phyloP scores from a whole-genome alignment of 1,284 basidiomycete genomes.

The Porodaedalea pini region DNA sequence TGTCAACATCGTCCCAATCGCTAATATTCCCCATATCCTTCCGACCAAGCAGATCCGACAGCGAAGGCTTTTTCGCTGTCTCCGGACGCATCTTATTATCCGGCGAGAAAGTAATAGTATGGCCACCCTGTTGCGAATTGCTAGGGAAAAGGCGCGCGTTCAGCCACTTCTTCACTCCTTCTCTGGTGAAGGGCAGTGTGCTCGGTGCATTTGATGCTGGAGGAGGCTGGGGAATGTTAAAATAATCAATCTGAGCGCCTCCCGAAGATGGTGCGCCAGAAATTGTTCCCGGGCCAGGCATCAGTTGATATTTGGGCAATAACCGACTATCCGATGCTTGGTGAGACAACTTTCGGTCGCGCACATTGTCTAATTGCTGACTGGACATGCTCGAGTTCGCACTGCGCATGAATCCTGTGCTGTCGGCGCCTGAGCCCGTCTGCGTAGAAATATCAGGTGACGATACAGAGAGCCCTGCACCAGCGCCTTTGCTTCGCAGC shows the following conservation, averaged over 20 bases:
- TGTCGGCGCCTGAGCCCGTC: background rate
- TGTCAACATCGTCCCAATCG: slow-evolving; percentile 62
- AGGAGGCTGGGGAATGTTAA: slow-evolving; percentile 35
- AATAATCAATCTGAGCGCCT: slow-evolving; percentile 48
- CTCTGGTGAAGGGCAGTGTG: slow-evolving; percentile 63
- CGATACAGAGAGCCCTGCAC: slow-evolving; percentile 51
- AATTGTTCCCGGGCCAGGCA: slow-evolving; percentile 36
- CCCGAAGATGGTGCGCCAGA: slow-evolving; percentile 41
- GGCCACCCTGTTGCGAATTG: slow-evolving; percentile 13
- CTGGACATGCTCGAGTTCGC: slow-evolving; percentile 53
- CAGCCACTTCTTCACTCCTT: slow-evolving; percentile 75
- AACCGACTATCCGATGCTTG: slow-evolving; percentile 66
- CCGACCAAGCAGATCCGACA: slow-evolving; percentile 58
- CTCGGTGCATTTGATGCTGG: slow-evolving; percentile 37
- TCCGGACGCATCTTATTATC: slow-evolving; percentile 27
- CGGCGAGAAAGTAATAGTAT: background rate
- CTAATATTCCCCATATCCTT: slow-evolving; percentile 51
- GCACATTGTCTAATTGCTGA: slow-evolving; percentile 44
- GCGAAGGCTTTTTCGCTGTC: slow-evolving; percentile 53
- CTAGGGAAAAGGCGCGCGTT: slow-evolving; percentile 39
- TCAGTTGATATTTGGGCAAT: slow-evolving; percentile 44
- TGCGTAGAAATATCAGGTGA: slow-evolving; percentile 55
- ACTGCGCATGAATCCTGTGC: slow-evolving; percentile 30
- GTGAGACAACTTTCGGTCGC: slow-evolving; percentile 63
- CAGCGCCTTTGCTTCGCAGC: slow-evolving; percentile 50